Conservation (phyloP, 176 grass and related monocot species). For the Zizania latifolia region DNA sequence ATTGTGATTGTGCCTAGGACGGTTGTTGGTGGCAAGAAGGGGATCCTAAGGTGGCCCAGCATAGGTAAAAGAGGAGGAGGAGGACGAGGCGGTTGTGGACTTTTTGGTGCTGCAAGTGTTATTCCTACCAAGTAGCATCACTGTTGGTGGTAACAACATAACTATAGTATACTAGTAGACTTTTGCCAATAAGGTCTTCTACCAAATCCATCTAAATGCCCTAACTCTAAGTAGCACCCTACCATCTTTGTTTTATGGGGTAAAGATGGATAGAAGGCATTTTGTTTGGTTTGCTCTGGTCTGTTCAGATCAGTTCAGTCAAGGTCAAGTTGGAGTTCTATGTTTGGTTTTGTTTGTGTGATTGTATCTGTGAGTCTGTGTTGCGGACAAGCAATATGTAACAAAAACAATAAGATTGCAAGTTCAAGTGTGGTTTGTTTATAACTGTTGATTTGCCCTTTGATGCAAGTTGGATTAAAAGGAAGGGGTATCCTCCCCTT, state of each 20-base stretch:
- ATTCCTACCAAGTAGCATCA: not conserved
- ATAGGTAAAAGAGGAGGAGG: not conserved
- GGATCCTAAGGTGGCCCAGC: not conserved
- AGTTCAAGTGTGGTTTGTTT: not conserved
- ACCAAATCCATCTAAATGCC: not conserved
- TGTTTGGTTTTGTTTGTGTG: not conserved
- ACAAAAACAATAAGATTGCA: not conserved
- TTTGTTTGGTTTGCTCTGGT: not conserved
- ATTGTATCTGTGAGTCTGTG: not conserved
- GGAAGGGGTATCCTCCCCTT: too few species aligned
- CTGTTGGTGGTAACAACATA: too few species aligned
- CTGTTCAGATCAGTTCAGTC: not conserved
- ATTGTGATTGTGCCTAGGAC: constrained; percentile 38
- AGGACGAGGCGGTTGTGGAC: not conserved
- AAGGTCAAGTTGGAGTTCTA: not conserved
- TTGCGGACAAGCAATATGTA: not conserved
- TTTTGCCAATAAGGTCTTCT: not conserved
- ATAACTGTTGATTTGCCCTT: not conserved
- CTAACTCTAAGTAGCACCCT: not conserved
- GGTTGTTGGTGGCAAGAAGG: not conserved
- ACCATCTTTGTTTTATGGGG: not conserved
- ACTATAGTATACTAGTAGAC: not conserved
- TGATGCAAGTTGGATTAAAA: not conserved
- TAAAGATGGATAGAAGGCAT: not conserved
- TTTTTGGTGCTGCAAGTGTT: not conserved